Conservation (phyloP, 345 rosid species). For the Citropsis articulata region DNA sequence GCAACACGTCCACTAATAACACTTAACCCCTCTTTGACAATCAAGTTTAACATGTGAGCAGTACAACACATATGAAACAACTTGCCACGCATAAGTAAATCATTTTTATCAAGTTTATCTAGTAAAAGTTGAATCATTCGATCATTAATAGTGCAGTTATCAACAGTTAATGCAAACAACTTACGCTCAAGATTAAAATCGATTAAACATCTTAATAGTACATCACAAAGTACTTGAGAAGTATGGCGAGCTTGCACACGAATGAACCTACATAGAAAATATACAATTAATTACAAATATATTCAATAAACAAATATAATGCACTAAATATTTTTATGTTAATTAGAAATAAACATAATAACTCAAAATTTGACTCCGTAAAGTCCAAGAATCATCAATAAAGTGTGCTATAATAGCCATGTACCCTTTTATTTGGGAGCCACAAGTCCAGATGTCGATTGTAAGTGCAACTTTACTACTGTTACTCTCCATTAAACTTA, state of each 20-base stretch:
- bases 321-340: too few species aligned
- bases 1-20: background rate
- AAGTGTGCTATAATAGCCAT: background rate
- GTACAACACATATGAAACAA: background rate
- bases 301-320: too few species aligned
- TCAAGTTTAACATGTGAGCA: background rate
- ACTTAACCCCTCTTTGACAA: background rate
- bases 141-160: constrained; percentile 2
- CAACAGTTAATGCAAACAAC: background rate
- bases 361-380: background rate
- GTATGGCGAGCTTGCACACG: background rate
- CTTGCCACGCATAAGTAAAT: background rate
- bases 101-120: background rate
- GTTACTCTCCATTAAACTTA: background rate
- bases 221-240: background rate
- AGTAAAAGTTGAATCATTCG: background rate
- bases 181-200: background rate
- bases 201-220: background rate
- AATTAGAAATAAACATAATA: background rate
- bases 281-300: too few species aligned
- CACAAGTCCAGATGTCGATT: background rate
- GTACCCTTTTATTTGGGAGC: background rate
- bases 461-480: background rate
- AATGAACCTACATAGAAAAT: too few species aligned
- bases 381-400: background rate